These are phyloP conservation scores for Saturnispora saitoi DNA, from an alignment of 805 yeast species.

Conservation along the genomic window DNA sequence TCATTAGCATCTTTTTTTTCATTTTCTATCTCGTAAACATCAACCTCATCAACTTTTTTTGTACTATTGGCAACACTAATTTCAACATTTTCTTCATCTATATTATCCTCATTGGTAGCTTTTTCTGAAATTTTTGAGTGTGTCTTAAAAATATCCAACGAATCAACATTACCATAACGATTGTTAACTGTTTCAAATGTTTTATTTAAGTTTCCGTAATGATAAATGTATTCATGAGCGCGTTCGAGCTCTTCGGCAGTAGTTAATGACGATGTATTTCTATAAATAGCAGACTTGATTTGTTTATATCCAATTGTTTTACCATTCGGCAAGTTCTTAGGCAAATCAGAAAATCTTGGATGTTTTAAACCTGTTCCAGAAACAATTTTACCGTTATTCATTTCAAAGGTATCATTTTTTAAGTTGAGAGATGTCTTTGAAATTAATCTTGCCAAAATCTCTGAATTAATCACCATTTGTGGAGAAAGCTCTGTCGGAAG, in stretches of 20 bases:
- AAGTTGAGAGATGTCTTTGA: neutral
- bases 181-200: constrained; percentile 15
- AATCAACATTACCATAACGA: constrained; percentile 17
- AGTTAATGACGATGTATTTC: constrained; percentile 9
- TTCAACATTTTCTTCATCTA: neutral
- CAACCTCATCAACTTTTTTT: neutral
- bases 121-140: neutral
- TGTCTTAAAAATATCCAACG: constrained; percentile 11
- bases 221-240: constrained; percentile 14
- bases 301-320: constrained; percentile 10
- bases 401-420: neutral
- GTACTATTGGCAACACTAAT: neutral
- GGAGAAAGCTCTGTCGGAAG: neutral
- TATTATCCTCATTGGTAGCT: neutral
- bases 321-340: constrained; percentile 10
- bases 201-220: constrained; percentile 15
- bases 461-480: neutral
- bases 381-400: neutral
- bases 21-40: too few relatives aligned
- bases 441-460: neutral
- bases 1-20: too few relatives aligned
- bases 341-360: constrained; percentile 13
- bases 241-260: constrained; percentile 11
- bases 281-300: constrained; percentile 13
- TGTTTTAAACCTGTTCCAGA: constrained; percentile 6